A percentile compares a stretch with the other conserved stretches of the same genome.
Evolutionary conservation across 305 asterid genomes (phyloP).

Genomic region (Rubia peregrina): DNA sequence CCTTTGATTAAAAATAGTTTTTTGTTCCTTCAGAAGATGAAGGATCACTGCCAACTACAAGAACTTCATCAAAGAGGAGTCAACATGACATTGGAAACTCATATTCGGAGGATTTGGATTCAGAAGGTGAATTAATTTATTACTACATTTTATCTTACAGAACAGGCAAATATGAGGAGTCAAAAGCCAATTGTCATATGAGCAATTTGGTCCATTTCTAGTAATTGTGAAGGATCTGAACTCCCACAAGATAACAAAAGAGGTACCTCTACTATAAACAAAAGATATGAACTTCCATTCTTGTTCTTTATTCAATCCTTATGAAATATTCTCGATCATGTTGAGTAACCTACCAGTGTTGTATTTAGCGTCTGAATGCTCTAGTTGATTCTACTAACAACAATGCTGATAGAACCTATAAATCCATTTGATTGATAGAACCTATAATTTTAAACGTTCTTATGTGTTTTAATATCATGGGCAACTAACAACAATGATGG

Average conservation of each 20-base stretch:
- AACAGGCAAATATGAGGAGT: slow-evolving; percentile 21
- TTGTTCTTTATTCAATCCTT: too few relatives aligned
- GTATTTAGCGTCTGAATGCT: too few relatives aligned
- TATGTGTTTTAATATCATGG: too few relatives aligned
- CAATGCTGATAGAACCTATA: too few relatives aligned
- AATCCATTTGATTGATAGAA: too few relatives aligned
- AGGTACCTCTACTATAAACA: slow-evolving; percentile 32
- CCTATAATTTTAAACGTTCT: too few relatives aligned
- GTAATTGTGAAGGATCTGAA: slow-evolving; percentile 89
- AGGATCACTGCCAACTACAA: slow-evolving; percentile 35
- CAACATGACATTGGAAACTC: slow-evolving; percentile 55
- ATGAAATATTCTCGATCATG: too few relatives aligned
- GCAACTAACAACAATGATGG: not conserved
- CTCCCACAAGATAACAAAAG: slow-evolving; percentile 89
- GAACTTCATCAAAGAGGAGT: slow-evolving; percentile 37
- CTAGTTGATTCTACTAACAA: too few relatives aligned
- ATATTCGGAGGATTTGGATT: slow-evolving; percentile 40
- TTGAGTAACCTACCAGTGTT: too few relatives aligned
- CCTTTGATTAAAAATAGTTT: too few relatives aligned
- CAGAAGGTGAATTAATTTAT: slow-evolving; percentile 41
- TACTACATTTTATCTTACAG: not conserved
- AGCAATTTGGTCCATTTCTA: slow-evolving; percentile 83
- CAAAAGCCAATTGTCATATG: slow-evolving; percentile 76
- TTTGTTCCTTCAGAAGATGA: slow-evolving; percentile 43
- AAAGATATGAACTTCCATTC: too few relatives aligned